Evolutionary conservation across 352 stramenopile genomes (phyloP), one percentile per base, ranked within the genome.

Genomic region (Paralagenidium karlingii): DNA sequence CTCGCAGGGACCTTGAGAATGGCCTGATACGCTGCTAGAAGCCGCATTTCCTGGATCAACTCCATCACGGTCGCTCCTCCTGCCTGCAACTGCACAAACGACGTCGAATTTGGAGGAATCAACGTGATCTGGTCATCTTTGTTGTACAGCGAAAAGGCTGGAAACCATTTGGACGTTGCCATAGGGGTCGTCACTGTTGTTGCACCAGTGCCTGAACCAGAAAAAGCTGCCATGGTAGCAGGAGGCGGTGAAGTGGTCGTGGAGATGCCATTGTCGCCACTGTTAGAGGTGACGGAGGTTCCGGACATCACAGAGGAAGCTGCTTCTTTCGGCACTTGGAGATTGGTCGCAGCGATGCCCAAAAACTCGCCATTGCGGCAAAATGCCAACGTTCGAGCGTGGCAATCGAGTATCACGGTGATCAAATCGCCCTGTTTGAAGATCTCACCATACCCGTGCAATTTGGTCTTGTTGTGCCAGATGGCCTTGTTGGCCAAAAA

Each of bases 91-190:
- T 22, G 29, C 3, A 33, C 32, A 22, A 40, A 20, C 26, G 38
- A 20, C 10, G 24, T 21, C 4, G 30, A 37, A 12, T 45, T 36
- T 19, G 68, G 59, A 19, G 67, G 67, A 5, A 87, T 52, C 13
- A 94, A 36, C 8, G 76, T 89, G 12, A 94, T 38, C 33, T 85
- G 71, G 36, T 94, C 82, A 31, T 87, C 80, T 45, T 93, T 94
- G 56, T 96, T 95, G 51, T 96, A 96, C 51, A 96, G 58, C 2
- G 82, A 94, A 32, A 96, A 74, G 7, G 84, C 82, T 8, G 85
- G 84, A 39, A 80, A 95, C 71, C 71, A 85, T 32, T 77, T 85
- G 47, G 51, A 75, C 7, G 25, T 24, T 6, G 19, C n/a, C 16
- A 38, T 20, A n/a, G 29, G 21, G 37, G 24, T 43, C 40, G 15